phyloP scores from a whole-genome alignment of 768 basidiomycete species.

The Leucocoprinus birnbaumii region DNA sequence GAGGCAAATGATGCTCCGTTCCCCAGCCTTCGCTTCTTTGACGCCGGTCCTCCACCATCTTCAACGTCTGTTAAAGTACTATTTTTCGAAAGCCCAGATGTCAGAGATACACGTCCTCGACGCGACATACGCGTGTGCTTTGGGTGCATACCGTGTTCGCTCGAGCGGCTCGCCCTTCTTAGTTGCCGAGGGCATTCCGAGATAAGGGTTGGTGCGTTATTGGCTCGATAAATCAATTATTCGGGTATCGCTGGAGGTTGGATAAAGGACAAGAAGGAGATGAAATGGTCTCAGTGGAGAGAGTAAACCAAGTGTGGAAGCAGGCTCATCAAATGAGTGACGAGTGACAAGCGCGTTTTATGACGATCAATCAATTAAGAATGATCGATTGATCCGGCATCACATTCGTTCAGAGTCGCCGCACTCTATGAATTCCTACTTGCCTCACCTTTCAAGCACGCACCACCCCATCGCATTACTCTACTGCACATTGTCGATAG shows the following conservation, averaged over 20 bases:
- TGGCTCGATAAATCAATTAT: neutral
- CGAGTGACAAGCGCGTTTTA: neutral
- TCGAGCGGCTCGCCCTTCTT: constrained; percentile 30
- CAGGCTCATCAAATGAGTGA: neutral
- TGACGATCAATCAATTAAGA: neutral
- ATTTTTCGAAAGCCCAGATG: neutral
- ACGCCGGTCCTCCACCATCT: constrained; percentile 35
- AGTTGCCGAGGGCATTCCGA: constrained; percentile 14
- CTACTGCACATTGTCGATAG: too few relatives aligned
- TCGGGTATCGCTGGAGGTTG: neutral
- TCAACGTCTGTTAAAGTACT: constrained; percentile 22
- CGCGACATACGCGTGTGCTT: constrained; percentile 19
- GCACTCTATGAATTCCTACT: too few relatives aligned
- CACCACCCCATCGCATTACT: too few relatives aligned
- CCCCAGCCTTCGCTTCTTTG: constrained; percentile 54
- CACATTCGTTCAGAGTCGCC: too few relatives aligned
- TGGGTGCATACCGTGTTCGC: constrained; percentile 26
- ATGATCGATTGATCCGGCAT: neutral
- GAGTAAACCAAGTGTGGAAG: neutral
- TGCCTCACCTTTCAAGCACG: too few relatives aligned
- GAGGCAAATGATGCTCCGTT: constrained; percentile 37
- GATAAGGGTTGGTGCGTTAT: neutral
- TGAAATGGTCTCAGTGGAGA: neutral
- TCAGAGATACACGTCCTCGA: constrained; percentile 10
- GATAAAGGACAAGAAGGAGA: neutral